Conservation (phyloP, 2,329 filamentous ascomycete genomes). For the Monosporascus ibericus region DNA sequence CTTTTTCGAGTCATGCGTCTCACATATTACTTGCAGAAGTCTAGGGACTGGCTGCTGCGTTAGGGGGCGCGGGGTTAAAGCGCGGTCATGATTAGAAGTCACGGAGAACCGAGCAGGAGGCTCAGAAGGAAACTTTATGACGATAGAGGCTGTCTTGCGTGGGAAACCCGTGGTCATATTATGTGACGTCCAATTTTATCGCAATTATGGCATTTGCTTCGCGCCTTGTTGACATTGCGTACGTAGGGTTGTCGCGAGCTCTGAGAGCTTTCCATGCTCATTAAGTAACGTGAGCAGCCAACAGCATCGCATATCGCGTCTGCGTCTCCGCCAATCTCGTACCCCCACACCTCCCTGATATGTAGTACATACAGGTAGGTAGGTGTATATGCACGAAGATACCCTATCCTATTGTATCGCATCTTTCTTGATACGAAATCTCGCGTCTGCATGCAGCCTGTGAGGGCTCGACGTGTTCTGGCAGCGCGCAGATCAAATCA, state of each 20-base stretch:
- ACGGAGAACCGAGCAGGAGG: background rate
- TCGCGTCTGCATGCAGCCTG: background rate
- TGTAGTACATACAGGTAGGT: background rate
- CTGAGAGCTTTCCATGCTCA: no score
- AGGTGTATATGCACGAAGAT: no score
- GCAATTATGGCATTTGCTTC: no score
- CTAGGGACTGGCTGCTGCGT: background rate
- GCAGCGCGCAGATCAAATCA: background rate
- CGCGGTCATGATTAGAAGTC: background rate
- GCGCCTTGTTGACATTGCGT: no score
- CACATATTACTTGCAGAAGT: background rate
- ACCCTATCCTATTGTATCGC: background rate
- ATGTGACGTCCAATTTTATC: no score
- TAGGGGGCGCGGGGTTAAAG: background rate
- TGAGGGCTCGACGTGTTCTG: background rate
- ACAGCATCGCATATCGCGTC: background rate
- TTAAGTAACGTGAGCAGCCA: background rate
- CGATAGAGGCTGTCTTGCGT: no score
- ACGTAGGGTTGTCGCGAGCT: no score
- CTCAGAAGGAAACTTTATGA: no score
- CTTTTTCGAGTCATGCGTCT: background rate
- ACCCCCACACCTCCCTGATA: background rate
- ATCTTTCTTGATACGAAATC: background rate
- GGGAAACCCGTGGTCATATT: no score
- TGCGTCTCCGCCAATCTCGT: background rate